A percentile compares a stretch with the other conserved stretches of the same genome.
phyloP scores from a whole-genome alignment of 768 basidiomycete genomes.

The Tulasnella sp. region DNA sequence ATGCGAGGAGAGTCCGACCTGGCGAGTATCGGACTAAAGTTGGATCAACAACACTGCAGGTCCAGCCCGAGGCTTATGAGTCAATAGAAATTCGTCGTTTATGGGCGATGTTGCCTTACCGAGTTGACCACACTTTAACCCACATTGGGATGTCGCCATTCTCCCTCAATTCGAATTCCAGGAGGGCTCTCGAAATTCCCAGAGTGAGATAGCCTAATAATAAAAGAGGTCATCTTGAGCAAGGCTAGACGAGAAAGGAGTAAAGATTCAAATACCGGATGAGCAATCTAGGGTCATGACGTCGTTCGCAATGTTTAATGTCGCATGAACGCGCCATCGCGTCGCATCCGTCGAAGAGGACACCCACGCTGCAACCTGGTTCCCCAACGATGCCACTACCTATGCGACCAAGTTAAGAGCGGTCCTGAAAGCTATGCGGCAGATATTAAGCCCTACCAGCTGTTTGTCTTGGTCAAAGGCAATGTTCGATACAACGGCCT shows the following conservation, averaged over 20 bases:
- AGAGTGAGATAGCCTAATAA: slow-evolving; percentile 68
- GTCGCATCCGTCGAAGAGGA: slow-evolving; percentile 51
- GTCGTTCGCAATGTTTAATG: slow-evolving; percentile 56
- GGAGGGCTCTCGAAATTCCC: slow-evolving; percentile 55
- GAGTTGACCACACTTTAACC: slow-evolving; percentile 69
- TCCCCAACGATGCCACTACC: slow-evolving; percentile 69
- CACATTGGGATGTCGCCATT: slow-evolving; percentile 81
- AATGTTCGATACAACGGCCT: slow-evolving; percentile 53
- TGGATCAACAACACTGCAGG: neutral
- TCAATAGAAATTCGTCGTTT: neutral
- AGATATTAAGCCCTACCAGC: slow-evolving; percentile 52
- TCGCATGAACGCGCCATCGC: slow-evolving; percentile 77
- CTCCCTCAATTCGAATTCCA: slow-evolving; percentile 70
- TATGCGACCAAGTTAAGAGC: slow-evolving; percentile 34
- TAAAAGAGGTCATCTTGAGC: neutral
- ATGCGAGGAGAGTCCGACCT: slow-evolving; percentile 68
- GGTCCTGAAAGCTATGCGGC: slow-evolving; percentile 8
- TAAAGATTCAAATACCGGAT: slow-evolving; percentile 51
- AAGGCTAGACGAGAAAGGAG: neutral
- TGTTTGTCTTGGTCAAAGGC: slow-evolving; percentile 78
- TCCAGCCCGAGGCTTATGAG: neutral
- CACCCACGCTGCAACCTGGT: slow-evolving; percentile 73
- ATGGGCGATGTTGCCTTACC: slow-evolving; percentile 38
- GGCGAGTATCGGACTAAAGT: slow-evolving; percentile 60
- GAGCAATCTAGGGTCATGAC: slow-evolving; percentile 67